Evolutionary conservation across 2,329 filamentous ascomycete genomes (phyloP).

Genomic region (Colletotrichum melonis): DNA sequence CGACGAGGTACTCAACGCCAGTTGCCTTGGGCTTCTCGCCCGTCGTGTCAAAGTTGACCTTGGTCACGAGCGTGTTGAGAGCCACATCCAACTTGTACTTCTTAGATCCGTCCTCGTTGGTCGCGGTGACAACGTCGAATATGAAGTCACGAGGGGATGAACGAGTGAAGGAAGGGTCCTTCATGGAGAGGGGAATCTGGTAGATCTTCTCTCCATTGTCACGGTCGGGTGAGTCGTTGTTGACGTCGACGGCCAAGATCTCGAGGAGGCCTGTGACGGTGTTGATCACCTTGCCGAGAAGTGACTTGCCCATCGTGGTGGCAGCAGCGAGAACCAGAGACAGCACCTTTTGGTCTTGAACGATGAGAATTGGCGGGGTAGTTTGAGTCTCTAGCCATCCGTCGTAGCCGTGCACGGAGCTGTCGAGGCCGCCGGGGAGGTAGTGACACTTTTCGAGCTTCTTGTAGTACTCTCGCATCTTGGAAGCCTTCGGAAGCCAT

Average conservation of each 20-base stretch:
- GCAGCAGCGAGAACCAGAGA: conserved; percentile 24
- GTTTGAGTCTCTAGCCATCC: conserved; percentile 56
- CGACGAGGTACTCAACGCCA: conserved; percentile 54
- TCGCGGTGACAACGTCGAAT: conserved; percentile 42
- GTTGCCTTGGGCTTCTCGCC: conserved; percentile 46
- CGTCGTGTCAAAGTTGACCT: conserved; percentile 48
- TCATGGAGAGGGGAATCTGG: conserved; percentile 58
- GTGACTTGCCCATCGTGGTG: conserved; percentile 14
- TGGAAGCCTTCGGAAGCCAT: conserved; percentile 49
- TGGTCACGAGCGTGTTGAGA: conserved; percentile 50
- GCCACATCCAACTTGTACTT: conserved; percentile 51
- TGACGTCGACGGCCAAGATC: conserved; percentile 9
- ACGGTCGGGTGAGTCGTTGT: not conserved
- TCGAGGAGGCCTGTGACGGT: conserved; percentile 10
- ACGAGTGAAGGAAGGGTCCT: conserved; percentile 54
- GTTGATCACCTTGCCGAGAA: conserved; percentile 5
- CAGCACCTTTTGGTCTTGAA: conserved; percentile 17
- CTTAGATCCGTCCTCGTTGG: conserved; percentile 48
- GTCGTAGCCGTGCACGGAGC: conserved; percentile 62
- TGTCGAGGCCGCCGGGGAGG: conserved; percentile 48
- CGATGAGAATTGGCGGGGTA: not conserved
- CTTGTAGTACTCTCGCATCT: conserved; percentile 70
- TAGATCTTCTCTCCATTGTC: conserved; percentile 25
- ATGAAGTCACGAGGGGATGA: conserved; percentile 59
- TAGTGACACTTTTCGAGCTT: conserved; percentile 68